Base-by-base conservation (phyloP, 192 early-diverging fungal genomes). In the Allomyces macrogynus region DNA sequence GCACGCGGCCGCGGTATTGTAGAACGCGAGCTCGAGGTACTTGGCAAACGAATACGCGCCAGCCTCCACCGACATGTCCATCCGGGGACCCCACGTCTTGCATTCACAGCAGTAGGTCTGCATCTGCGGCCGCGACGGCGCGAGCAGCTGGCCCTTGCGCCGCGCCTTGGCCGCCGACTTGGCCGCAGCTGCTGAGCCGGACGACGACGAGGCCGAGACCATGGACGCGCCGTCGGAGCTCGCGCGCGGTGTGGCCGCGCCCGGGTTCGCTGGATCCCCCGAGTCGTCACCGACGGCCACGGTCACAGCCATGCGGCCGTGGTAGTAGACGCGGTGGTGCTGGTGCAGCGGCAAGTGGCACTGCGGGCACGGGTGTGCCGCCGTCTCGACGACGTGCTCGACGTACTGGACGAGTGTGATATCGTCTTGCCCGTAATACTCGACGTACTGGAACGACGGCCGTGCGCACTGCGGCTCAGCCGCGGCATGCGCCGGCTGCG, bases 31-130 rank as follows among this genome's bases (percentile, higher is more conserved):
- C 71, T 99, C 95, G 23, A 99, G 73, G 69, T 88, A 99, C 75
- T 99, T 99, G 63, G 92, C 95, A 78, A 97, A 94, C 11, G 95
- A 99, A 67, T 91, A 94, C 60, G 90, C 88, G 87, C 88, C 91
- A 20, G 89, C 82, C 57, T 89, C 87, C 24, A 87, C 86, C 0
- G 91, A 88, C 79, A 99, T 86, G 0, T 86, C 89, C 0, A 91
- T 92, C 16, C 74, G 70, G 24, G 77, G 77, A 1, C 77, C 40
- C 74, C 93, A 97, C 10, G 83, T 67, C 63, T 78, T 81, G 73
- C 95, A 99, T 63, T 76, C 75, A 66, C 81, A 85, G 92, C 91
- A 99, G 12, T 57, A n/a, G 49, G 49, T 14, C 16, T 14, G 16
- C 12, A 57, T n/a, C 3, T 57, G 49, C 16, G 20, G 49, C 16